These are phyloP conservation scores for Cadophora sp. DNA, from an alignment of 2,329 filamentous ascomycete genomes.

Conservation along the genomic window DNA sequence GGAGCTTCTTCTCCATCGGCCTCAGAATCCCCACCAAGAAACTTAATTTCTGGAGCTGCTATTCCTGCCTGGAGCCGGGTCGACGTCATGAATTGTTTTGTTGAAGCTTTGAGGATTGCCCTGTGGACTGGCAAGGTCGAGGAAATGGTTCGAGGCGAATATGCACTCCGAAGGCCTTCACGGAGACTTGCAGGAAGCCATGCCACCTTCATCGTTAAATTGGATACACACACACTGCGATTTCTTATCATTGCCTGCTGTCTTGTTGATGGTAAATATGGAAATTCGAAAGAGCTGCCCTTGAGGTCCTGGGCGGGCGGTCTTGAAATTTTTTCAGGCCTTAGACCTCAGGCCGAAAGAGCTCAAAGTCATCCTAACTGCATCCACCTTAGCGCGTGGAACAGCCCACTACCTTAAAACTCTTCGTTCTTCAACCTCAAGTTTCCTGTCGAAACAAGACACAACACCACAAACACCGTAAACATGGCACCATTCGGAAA, in stretches of 20 bases:
- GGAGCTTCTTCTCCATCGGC: conserved; percentile 34
- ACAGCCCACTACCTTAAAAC: conserved; percentile 15
- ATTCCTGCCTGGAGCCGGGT: conserved; percentile 45
- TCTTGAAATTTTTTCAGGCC: background rate
- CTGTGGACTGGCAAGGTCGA: conserved; percentile 26
- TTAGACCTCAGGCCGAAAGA: background rate
- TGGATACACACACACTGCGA: background rate
- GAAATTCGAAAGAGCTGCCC: background rate
- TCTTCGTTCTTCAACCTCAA: conserved; percentile 14
- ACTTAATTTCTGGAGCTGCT: conserved; percentile 53
- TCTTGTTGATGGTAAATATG: background rate
- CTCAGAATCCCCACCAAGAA: conserved; percentile 43
- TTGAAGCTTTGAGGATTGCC: conserved; percentile 28
- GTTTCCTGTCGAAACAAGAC: conserved; percentile 19
- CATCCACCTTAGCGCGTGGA: background rate
- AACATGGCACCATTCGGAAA: conserved; percentile 95
- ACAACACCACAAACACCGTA: conserved; percentile 31
- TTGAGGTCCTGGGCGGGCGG: no score
- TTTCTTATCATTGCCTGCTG: background rate
- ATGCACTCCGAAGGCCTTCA: conserved; percentile 39
- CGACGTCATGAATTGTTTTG: conserved; percentile 41
- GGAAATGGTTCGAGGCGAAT: conserved; percentile 26
- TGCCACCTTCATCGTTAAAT: conserved; percentile 43
- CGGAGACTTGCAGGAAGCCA: conserved; percentile 41
- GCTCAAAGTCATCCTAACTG: background rate